Evolutionary conservation across 371 early-diverging fungal genomes (phyloP), one percentile per base, ranked within the genome.

Genomic region (Mucor sp.): DNA sequence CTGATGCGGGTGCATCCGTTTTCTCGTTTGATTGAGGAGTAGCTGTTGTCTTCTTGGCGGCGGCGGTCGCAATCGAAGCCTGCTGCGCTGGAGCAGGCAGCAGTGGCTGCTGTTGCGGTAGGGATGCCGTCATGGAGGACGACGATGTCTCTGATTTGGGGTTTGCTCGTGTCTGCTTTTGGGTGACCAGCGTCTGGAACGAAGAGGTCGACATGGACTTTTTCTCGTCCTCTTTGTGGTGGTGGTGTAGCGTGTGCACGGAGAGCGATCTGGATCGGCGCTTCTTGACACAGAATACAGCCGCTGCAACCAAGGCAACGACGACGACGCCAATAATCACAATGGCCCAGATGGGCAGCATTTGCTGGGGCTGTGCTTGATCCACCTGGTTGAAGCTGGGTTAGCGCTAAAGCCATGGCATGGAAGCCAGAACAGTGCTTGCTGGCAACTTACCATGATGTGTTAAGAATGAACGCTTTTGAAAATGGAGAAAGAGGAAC

Each of bases 331-430:
- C 62, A 33, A 74, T 65, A 12, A 77, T 30, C 14, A 63, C 65
- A 50, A 74, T 63, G 30, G 70, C 66, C 78, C 75, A 74, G 27
- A 68, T 65, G 23, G 76, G 76, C 39, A 75, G 33, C 21, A 27
- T 53, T 60, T 60, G 41, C 57, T 61, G 19, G 28, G 37, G 17
- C n/a, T 33, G 28, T 35, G 23, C 17, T 56, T 33, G 19, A 59
- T 50, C 33, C 28, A 30, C 50, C 27, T 60, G 67, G 53, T 44
- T 23, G 27, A 14, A 11, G n/a, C n/a, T n/a, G n/a, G n/a, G n/a
- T n/a, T n/a, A n/a, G n/a, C n/a, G n/a, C n/a, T n/a, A n/a, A n/a
- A n/a, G n/a, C n/a, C n/a, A n/a, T n/a, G n/a, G n/a, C n/a, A n/a
- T n/a, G n/a, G n/a, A n/a, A n/a, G n/a, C n/a, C n/a, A n/a, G n/a